Evolutionary conservation across 371 early-diverging fungal species (phyloP).

Genomic region (Syncephalastrum racemosum): DNA sequence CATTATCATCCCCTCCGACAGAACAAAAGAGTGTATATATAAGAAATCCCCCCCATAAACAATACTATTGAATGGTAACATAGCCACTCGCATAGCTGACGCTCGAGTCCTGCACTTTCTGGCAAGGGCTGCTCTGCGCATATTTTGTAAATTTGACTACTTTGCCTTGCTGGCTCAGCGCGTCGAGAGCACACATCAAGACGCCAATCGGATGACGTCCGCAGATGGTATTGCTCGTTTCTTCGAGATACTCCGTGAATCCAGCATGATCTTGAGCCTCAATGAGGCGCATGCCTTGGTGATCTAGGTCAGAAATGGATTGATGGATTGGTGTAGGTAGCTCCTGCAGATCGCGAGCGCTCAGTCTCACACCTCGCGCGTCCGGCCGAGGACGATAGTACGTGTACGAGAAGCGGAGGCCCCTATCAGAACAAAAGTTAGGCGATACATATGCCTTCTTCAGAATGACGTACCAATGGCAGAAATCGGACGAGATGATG

Average conservation of each 20-base stretch:
- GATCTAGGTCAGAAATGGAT: slow-evolving; percentile 78
- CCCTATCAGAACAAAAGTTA: slow-evolving; percentile 38
- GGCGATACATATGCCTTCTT: too few relatives aligned
- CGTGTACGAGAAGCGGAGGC: slow-evolving; percentile 67
- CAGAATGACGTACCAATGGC: slow-evolving; percentile 76
- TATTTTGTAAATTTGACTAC: slow-evolving; percentile 72
- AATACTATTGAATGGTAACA: slow-evolving; percentile 8
- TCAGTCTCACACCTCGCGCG: background rate
- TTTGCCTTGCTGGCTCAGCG: slow-evolving; percentile 9
- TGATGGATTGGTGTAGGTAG: slow-evolving; percentile 23
- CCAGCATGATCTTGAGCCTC: slow-evolving; percentile 55
- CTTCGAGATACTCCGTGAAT: slow-evolving; percentile 69
- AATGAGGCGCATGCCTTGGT: slow-evolving; percentile 77
- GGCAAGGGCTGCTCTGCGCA: slow-evolving; percentile 74
- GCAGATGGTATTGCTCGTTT: slow-evolving; percentile 91
- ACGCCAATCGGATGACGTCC: slow-evolving; percentile 91
- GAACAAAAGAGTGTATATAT: too few relatives aligned
- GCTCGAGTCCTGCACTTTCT: slow-evolving; percentile 57
- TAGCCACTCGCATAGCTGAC: slow-evolving; percentile 73
- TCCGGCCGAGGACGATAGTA: slow-evolving; percentile 46
- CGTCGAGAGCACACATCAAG: slow-evolving; percentile 64
- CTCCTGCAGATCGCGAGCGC: background rate
- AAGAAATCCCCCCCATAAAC: too few relatives aligned
- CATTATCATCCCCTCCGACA: too few relatives aligned
- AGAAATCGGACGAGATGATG: slow-evolving; percentile 93